Evolutionary conservation across 768 basidiomycete genomes (phyloP).

Genomic region (Termitomyces heimii): DNA sequence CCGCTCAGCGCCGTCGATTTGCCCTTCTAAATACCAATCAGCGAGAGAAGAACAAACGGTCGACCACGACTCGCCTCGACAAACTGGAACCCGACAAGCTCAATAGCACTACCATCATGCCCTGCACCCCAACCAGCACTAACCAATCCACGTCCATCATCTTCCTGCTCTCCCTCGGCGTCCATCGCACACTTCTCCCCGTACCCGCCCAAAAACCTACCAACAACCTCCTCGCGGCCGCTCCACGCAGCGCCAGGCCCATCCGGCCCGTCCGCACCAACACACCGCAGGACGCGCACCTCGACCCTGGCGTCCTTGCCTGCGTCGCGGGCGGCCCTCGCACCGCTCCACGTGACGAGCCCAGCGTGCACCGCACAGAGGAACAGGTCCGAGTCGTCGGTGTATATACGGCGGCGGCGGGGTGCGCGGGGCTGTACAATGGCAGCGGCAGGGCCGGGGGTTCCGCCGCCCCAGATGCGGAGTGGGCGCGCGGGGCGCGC

Average conservation of each 20-base stretch:
- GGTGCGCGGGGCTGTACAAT: slow-evolving; percentile 9
- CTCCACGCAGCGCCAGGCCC: slow-evolving; percentile 25
- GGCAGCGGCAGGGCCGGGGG: too few species aligned
- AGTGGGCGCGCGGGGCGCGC: slow-evolving; percentile 44
- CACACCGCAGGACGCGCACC: slow-evolving; percentile 33
- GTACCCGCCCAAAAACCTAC: slow-evolving; percentile 41
- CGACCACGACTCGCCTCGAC: slow-evolving; percentile 43
- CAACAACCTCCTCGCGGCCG: slow-evolving; percentile 37
- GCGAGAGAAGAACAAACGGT: neutral
- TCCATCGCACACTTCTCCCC: slow-evolving; percentile 31
- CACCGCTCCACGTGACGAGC: slow-evolving; percentile 41
- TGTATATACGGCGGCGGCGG: slow-evolving; percentile 45
- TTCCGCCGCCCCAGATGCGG: slow-evolving; percentile 67
- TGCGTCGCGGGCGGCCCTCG: slow-evolving; percentile 27
- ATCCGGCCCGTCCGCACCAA: slow-evolving; percentile 13
- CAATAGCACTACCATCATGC: slow-evolving; percentile 73
- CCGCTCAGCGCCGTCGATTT: slow-evolving; percentile 45
- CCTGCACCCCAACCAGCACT: slow-evolving; percentile 76
- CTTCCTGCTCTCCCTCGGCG: slow-evolving; percentile 23
- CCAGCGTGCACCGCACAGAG: slow-evolving; percentile 67
- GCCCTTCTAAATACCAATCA: slow-evolving; percentile 32
- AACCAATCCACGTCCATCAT: slow-evolving; percentile 56
- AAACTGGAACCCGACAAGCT: slow-evolving; percentile 60
- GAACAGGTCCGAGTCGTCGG: slow-evolving; percentile 72
- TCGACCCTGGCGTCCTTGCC: slow-evolving; percentile 36